Percentiles rank a stretch among this genome's conserved stretches.
Conservation (phyloP, 1,139 yeast genomes). For the Yamadazyma blattariae region DNA sequence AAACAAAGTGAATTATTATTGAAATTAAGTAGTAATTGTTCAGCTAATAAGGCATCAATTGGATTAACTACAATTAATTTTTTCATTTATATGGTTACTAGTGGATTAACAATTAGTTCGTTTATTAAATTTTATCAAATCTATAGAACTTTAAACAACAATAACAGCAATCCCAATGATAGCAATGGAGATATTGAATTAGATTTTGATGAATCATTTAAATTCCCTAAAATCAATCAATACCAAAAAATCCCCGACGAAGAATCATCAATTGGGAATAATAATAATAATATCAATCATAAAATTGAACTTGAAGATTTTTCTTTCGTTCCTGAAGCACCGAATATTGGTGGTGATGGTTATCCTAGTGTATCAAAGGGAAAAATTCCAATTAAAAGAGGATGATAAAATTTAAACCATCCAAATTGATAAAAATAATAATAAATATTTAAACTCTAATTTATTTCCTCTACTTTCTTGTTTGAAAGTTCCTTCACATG, state of each 20-base stretch:
- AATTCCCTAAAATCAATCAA: conserved; percentile 1
- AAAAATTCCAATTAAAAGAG: too few species aligned
- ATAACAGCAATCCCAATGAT: too few species aligned
- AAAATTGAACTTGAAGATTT: too few species aligned
- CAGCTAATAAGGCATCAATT: conserved; percentile 11
- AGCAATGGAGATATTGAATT: conserved; percentile 4
- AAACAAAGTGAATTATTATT: conserved; percentile 8
- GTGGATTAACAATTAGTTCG: conserved; percentile 9
- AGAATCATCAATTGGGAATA: not conserved
- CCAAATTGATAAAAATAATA: too few species aligned
- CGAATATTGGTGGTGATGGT: too few species aligned
- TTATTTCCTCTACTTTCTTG: not conserved
- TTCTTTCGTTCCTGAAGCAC: too few species aligned
- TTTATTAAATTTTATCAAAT: conserved; percentile 2
- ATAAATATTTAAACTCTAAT: not conserved
- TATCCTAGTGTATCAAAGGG: too few species aligned
- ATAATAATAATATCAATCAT: conserved; percentile 1
- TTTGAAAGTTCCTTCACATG: not conserved
- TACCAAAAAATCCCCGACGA: not conserved
- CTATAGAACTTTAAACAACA: too few species aligned
- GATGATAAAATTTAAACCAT: too few species aligned
- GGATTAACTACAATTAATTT: conserved; percentile 9
- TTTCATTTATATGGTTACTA: conserved; percentile 12
- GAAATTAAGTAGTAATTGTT: conserved; percentile 11
- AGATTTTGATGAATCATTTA: conserved; percentile 9